Conservation (phyloP, 371 early-diverging fungal species). For the Lichtheimia ramosa region DNA sequence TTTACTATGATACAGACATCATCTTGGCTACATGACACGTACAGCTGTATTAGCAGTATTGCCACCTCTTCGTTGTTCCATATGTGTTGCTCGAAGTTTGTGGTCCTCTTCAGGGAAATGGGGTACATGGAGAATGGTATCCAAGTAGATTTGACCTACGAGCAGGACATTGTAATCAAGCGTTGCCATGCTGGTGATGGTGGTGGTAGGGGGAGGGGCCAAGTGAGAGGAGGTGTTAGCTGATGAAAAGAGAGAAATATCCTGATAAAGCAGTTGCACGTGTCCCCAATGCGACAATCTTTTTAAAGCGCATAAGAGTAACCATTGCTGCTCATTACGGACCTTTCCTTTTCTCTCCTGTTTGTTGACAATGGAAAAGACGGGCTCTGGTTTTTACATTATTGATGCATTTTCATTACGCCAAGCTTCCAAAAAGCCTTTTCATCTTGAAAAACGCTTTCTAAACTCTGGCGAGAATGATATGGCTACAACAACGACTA, state of each 20-base stretch:
- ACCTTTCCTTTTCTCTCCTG: slow-evolving; percentile 9
- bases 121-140: slow-evolving; percentile 50
- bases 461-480: slow-evolving; percentile 10
- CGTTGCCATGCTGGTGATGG: background rate
- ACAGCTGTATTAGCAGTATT: slow-evolving; percentile 63
- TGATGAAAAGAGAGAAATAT: no score
- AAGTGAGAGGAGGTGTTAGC: no score
- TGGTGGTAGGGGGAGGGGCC: background rate
- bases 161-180: slow-evolving; percentile 21
- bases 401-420: slow-evolving; percentile 24
- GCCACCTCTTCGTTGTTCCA: slow-evolving; percentile 67
- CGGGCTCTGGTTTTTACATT: slow-evolving; percentile 18
- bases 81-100: slow-evolving; percentile 52
- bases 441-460: slow-evolving; percentile 36
- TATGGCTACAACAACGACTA: slow-evolving; percentile 12
- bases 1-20: background rate
- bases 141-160: slow-evolving; percentile 53
- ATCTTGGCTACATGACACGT: background rate
- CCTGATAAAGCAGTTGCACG: background rate
- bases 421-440: slow-evolving; percentile 31
- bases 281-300: background rate
- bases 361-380: slow-evolving; percentile 16
- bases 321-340: background rate
- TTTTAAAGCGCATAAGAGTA: slow-evolving; percentile 4
- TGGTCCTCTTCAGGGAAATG: slow-evolving; percentile 61